A percentile compares a stretch with the other conserved stretches of the same genome.
Evolutionary conservation across 2,329 filamentous ascomycete species (phyloP).

Genomic region (Cladophialophora bantiana): DNA sequence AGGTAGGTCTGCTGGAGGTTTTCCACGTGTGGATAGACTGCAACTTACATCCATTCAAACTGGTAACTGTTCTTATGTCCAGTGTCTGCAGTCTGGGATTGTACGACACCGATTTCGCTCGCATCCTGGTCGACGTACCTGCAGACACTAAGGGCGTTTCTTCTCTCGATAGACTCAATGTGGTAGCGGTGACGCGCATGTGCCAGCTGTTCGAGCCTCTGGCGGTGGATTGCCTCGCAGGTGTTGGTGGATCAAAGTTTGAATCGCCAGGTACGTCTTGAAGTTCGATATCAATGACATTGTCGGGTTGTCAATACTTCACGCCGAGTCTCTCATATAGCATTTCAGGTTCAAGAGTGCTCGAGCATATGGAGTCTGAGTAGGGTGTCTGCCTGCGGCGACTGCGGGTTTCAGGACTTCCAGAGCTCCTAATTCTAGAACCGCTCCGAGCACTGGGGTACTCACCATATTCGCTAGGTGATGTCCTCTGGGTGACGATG

Average conservation of each 20-base stretch:
- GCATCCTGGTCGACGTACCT: not conserved
- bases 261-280: not conserved
- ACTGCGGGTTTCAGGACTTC: too few relatives aligned
- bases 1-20: not conserved
- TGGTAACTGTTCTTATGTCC: not conserved
- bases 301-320: slow-evolving; percentile 4
- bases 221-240: not conserved
- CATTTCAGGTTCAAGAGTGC: too few relatives aligned
- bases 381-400: too few relatives aligned
- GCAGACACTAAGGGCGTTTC: not conserved
- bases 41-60: not conserved
- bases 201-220: not conserved
- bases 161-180: not conserved
- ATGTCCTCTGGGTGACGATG: too few relatives aligned
- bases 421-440: too few relatives aligned
- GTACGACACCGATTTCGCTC: not conserved
- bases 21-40: not conserved
- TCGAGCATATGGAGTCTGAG: too few relatives aligned
- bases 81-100: not conserved
- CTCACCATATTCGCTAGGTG: too few relatives aligned
- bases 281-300: slow-evolving; percentile 13
- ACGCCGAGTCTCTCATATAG: too few relatives aligned
- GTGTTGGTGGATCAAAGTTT: not conserved
- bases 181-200: not conserved
- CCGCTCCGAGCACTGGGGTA: too few relatives aligned